Conservation (phyloP, 306 rosid species). For the Medicago lupulina region DNA sequence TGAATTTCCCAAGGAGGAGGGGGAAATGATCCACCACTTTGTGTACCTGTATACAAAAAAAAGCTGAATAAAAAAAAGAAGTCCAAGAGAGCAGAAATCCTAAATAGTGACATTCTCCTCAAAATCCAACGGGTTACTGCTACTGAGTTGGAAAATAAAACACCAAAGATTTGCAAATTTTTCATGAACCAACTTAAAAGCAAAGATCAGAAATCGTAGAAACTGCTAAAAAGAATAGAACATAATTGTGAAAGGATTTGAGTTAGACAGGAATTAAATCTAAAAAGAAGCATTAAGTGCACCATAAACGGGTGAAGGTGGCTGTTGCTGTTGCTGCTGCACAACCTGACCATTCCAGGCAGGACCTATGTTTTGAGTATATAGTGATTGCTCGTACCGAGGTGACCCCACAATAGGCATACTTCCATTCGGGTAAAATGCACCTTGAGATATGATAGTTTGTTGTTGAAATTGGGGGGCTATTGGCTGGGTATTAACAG, state of each 20-base stretch:
- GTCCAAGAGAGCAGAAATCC: constrained; percentile 26
- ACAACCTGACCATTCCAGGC: constrained; percentile 82
- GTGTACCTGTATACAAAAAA: constrained; percentile 58
- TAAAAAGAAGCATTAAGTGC: constrained; percentile 43
- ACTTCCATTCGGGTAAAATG: constrained; percentile 64
- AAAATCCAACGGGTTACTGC: constrained; percentile 28
- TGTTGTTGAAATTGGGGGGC: constrained; percentile 62
- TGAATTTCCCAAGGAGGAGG: constrained; percentile 99
- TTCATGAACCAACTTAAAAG: constrained; percentile 24
- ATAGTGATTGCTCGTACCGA: constrained; percentile 67
- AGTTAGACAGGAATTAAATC: constrained; percentile 31
- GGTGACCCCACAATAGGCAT: constrained; percentile 65
- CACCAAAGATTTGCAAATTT: constrained; percentile 24
- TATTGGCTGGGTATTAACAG: constrained; percentile 58
- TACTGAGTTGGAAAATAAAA: constrained; percentile 23
- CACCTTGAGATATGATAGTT: constrained; percentile 68
- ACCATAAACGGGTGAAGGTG: constrained; percentile 74
- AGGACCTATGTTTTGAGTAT: constrained; percentile 61
- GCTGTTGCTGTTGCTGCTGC: constrained; percentile 63
- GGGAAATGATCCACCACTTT: constrained; percentile 72
- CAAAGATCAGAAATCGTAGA: constrained; percentile 32
- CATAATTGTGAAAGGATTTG: constrained; percentile 41
- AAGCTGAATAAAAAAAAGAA: constrained; percentile 28
- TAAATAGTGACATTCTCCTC: constrained; percentile 34
- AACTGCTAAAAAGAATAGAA: constrained; percentile 36